Percentiles rank a stretch among this genome's conserved stretches.
These are phyloP conservation scores for Scheffersomyces coipomensis DNA, from an alignment of 805 yeast species.

Conservation along the genomic window DNA sequence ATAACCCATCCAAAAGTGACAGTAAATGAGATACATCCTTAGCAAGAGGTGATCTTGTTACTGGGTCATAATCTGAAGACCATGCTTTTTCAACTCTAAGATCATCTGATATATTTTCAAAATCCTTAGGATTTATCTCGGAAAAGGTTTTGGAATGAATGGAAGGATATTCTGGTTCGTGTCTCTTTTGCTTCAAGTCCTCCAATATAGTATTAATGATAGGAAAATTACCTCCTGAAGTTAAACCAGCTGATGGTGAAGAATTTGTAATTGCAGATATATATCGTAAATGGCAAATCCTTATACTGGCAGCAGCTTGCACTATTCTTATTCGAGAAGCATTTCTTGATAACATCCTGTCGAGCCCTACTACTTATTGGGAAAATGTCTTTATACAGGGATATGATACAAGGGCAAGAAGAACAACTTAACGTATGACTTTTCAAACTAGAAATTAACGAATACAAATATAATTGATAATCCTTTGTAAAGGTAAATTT, in stretches of 20 bases:
- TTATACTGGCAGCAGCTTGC: background rate
- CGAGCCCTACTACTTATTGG: background rate
- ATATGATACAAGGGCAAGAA: too few relatives aligned
- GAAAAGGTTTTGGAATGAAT: background rate
- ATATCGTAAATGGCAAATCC: background rate
- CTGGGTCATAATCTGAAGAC: conserved; percentile 43
- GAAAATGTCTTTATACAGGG: too few relatives aligned
- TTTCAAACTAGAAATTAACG: too few relatives aligned
- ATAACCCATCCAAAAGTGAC: conserved; percentile 76
- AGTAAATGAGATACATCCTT: conserved; percentile 67
- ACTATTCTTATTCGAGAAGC: background rate
- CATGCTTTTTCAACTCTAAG: conserved; percentile 20
- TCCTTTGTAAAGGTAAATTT: too few relatives aligned
- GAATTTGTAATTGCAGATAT: background rate
- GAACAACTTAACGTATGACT: too few relatives aligned
- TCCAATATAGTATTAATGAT: conserved; percentile 10
- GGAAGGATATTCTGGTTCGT: background rate
- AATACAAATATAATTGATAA: too few relatives aligned
- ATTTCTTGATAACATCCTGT: background rate
- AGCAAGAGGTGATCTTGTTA: conserved; percentile 43
- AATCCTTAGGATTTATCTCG: background rate
- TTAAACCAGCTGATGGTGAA: background rate
- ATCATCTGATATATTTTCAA: conserved; percentile 6
- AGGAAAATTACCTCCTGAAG: conserved; percentile 9
- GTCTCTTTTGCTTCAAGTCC: conserved; percentile 10